Conservation (phyloP, 306 rosid species). For the Trifolium subterraneum region DNA sequence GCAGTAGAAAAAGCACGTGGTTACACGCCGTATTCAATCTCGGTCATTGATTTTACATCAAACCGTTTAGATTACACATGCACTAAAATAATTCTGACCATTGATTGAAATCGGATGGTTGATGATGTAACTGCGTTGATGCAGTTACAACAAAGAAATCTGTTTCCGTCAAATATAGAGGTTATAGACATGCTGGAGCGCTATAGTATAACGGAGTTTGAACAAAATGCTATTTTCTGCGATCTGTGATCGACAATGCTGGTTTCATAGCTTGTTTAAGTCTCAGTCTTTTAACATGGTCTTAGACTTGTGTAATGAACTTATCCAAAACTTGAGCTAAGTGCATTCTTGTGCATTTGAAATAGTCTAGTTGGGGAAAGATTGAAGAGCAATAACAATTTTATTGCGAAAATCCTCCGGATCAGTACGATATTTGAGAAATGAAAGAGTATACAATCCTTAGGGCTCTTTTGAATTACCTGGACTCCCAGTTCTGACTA, state of each 20-base stretch:
- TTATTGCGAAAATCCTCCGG: neutral
- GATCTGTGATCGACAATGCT: neutral
- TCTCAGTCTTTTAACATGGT: neutral
- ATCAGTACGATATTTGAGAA: neutral
- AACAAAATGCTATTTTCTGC: neutral
- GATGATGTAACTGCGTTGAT: too few relatives aligned
- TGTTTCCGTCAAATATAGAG: too few relatives aligned
- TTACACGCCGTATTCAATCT: too few relatives aligned
- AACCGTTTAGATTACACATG: too few relatives aligned
- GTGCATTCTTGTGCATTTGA: neutral
- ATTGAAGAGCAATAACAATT: neutral
- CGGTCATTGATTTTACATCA: too few relatives aligned
- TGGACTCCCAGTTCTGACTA: too few relatives aligned
- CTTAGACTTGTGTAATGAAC: neutral
- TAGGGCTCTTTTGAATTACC: neutral
- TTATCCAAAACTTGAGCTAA: neutral
- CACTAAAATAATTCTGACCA: too few relatives aligned
- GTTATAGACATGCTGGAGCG: too few relatives aligned
- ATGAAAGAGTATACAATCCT: neutral
- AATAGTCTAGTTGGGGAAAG: neutral
- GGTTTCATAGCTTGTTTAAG: neutral
- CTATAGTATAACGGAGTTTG: neutral
- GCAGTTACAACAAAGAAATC: too few relatives aligned
- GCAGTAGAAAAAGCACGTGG: too few relatives aligned
- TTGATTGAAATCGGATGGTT: too few relatives aligned